Evolutionary conservation across 306 rosid genomes (phyloP), one percentile per base, ranked within the genome.

Genomic region (Quercus robur): DNA sequence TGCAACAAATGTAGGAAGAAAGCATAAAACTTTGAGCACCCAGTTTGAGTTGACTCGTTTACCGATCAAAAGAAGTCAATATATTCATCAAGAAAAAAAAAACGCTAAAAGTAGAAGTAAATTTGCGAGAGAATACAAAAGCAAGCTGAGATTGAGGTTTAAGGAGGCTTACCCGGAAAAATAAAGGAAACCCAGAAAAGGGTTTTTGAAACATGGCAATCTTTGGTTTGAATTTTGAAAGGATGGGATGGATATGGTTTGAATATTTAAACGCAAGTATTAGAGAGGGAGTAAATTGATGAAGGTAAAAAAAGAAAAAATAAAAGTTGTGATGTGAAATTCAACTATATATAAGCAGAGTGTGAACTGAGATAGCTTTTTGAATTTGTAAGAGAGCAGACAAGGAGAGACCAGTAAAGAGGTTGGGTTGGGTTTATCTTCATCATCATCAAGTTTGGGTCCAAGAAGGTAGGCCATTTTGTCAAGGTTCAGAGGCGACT

Each of bases 391-490:
- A 1, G 35, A 26, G 23, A 41, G 63, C 17, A 10, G 55, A 6
- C 6, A 15, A 38, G 19, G 6, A 56, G 56, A 54, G 75, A 74
- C 71, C 4, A 46, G 52, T 9, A 11, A 12, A 46, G 52, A 11
- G 52, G 52, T 46, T 46, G 1, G 14, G 52, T 46, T 46, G 44
- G 44, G 15, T 46, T 44, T 1, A 46, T 46, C 14, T 9, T 11
- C 52, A 46, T 9, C 15, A 46, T 46, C 14, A 23, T 41, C 44
- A 35, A 35, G 38, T 18, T 13, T 75, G 82, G 85, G 85, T 81
- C 77, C 81, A 81, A 59, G 56, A 80, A 67, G 87, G 77, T 73
- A 77, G 77, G 80, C 75, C 82, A 84, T 38, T 83, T 77, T 70
- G 80, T 84, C 82, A 64, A 74, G 81, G 38, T 80, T 77, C 52